Evolutionary conservation across 202 grass and related monocot genomes (phyloP), one percentile per base, ranked within the genome.

Genomic region (Setaria italica): DNA sequence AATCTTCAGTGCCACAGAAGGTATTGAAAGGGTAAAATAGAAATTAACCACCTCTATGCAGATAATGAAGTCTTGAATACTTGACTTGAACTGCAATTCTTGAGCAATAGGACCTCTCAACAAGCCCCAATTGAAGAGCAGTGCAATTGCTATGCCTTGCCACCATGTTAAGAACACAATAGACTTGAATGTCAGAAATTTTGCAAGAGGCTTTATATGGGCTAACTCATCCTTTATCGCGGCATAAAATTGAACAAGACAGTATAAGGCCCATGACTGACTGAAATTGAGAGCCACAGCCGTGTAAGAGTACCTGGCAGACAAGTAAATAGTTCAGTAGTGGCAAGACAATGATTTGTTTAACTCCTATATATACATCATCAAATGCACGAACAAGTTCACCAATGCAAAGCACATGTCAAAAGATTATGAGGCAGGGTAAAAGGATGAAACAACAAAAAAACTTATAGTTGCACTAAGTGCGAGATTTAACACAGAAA

Each of bases 161-260:
- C 96, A 98, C 96, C 96, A 98, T 58, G 96, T 98, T 80, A 98
- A 90, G 84, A 98, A 98, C 35, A 98, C 93, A 70, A 95, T 98
- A 17, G 96, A 94, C 78, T 98, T 98, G 83, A 98, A 98, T 33
- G 92, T 90, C 25, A 98, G 77, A 84, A 98, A 98, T 80, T 98
- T 95, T 10, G 96, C 84, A 49, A 98, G 91, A 78, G 93, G 96
- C 59, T 95, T 95, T 92, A 98, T 95, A 89, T 92, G 93, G 25
- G 96, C 91, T 71, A 98, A 88, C 62, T 95, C 90, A 84, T 95
- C 96, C 81, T 98, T 92, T 88, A 92, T 95, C 62, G 80, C 96
- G 49, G 96, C 72, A 85, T 95, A 98, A 82, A 98, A 98, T 55
- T 95, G 93, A 74, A 98, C 88, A 3, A 98, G 89, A 82, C 93